These are phyloP conservation scores for Pseudozyma pruni DNA, from an alignment of 1,284 basidiomycete species.

Conservation along the genomic window DNA sequence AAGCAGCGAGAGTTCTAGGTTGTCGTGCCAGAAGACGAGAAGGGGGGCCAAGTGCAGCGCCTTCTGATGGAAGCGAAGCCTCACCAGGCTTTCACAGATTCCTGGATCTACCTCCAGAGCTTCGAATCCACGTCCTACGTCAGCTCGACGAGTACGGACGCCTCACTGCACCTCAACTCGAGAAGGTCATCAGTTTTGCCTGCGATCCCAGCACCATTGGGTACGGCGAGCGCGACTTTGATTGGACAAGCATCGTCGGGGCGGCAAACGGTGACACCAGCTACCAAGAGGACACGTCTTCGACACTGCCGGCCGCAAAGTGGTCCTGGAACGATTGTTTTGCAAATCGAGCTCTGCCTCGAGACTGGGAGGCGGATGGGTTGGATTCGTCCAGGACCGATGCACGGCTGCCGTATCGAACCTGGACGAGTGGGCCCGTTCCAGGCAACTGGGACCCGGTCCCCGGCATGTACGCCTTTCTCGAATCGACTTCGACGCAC, in stretches of 20 bases:
- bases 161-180: slow-evolving; percentile 27
- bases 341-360: slow-evolving; percentile 13
- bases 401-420: too few species aligned
- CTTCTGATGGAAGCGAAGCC: neutral
- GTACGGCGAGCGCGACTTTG: slow-evolving; percentile 18
- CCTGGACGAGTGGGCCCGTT: too few species aligned
- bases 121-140: slow-evolving; percentile 26
- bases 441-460: too few species aligned
- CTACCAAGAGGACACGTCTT: neutral
- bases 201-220: slow-evolving; percentile 42
- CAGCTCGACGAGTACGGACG: slow-evolving; percentile 10
- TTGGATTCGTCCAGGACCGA: slow-evolving; percentile 17
- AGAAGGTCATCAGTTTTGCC: slow-evolving; percentile 33
- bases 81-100: slow-evolving; percentile 18
- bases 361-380: slow-evolving; percentile 28
- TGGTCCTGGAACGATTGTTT: slow-evolving; percentile 44
- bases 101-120: slow-evolving; percentile 32
- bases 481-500: slow-evolving; percentile 23
- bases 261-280: too few species aligned
- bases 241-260: slow-evolving; percentile 9
- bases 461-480: slow-evolving; percentile 15
- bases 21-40: slow-evolving; percentile 6
- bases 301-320: slow-evolving; percentile 14
- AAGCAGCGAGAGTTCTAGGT: slow-evolving; percentile 21
- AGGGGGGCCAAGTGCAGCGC: neutral